A percentile compares a stretch with the other conserved stretches of the same genome.
Conservation (phyloP, 2,329 filamentous ascomycete species). For the Westerdykella sp. region DNA sequence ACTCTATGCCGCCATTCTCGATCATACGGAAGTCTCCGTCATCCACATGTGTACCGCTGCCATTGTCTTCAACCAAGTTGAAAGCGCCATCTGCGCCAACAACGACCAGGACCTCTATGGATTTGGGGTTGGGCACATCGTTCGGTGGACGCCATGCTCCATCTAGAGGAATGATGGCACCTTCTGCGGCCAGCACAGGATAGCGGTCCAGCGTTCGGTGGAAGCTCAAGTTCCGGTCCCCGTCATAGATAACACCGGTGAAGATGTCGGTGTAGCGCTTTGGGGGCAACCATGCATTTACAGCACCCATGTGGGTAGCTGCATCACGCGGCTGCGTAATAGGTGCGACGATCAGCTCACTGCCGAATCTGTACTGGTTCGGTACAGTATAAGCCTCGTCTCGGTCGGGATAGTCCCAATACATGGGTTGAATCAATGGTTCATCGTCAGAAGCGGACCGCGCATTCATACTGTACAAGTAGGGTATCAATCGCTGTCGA, state of each 20-base stretch:
- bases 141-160: constrained; percentile 39
- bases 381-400: constrained; percentile 52
- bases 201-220: constrained; percentile 46
- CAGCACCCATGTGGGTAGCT: constrained; percentile 43
- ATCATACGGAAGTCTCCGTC: constrained; percentile 34
- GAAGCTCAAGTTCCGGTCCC: constrained; percentile 48
- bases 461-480: constrained; percentile 54
- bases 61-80: constrained; percentile 46
- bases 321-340: constrained; percentile 48
- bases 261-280: constrained; percentile 54
- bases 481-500: constrained; percentile 55
- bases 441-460: constrained; percentile 41
- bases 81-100: constrained; percentile 45
- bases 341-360: constrained; percentile 51
- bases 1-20: constrained; percentile 38
- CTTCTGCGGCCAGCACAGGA: constrained; percentile 52
- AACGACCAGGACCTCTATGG: constrained; percentile 46
- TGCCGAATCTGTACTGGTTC: constrained; percentile 57
- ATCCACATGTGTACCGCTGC: constrained; percentile 29
- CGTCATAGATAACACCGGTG: constrained; percentile 53
- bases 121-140: constrained; percentile 44
- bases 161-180: constrained; percentile 55
- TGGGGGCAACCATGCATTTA: constrained; percentile 53
- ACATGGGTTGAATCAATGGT: constrained; percentile 56
- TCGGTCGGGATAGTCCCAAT: constrained; percentile 52